Evolutionary conservation across 768 basidiomycete genomes (phyloP), one percentile per base, ranked within the genome.

Genomic region (Mycena galopus): DNA sequence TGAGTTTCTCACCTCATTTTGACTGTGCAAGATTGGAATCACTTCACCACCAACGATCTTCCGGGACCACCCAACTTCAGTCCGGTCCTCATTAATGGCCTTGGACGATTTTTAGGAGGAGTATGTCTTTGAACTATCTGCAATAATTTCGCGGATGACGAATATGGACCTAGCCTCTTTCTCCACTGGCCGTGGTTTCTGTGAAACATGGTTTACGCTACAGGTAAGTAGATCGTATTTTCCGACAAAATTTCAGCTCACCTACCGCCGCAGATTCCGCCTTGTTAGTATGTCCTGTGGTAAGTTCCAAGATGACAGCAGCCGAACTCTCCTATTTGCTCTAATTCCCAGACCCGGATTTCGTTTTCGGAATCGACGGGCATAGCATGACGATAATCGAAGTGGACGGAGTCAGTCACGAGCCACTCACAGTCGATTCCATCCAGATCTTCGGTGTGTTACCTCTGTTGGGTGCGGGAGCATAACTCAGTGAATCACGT

Each of bases 361-460:
- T 78, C 64, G 79, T 77, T 44, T 82, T 85, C 76, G 78, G 77
- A 9, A 81, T 85, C 25, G 79, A 83, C 35, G 78, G 79, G 3
- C 85, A 85, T 71, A 74, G 50, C 23, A 78, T 85, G 79, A 81
- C 78, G 4, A 78, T 86, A 53, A 86, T 85, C 60, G 85, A 85
- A 69, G 78, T 76, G 5, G 84, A 85, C 50, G 84, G 85, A 10
- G 71, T 81, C 23, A 79, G 77, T 25, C 77, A 76, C 6, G 32
- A 65, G 9, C 84, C 84, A 3, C 58, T 73, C 3, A 71, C 72
- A 16, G 84, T 84, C 11, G 82, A 84, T 59, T 82, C 79, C 37
- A 56, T 85, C 39, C 78, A 78, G 19, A 65, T 85, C 42, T 80
- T 79, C 47, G 78, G 82, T 9, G 77, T 19, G 37, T 63, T n/a